Conservation (phyloP, 805 yeast genomes). For the Alloascoidea hylecoeti region DNA sequence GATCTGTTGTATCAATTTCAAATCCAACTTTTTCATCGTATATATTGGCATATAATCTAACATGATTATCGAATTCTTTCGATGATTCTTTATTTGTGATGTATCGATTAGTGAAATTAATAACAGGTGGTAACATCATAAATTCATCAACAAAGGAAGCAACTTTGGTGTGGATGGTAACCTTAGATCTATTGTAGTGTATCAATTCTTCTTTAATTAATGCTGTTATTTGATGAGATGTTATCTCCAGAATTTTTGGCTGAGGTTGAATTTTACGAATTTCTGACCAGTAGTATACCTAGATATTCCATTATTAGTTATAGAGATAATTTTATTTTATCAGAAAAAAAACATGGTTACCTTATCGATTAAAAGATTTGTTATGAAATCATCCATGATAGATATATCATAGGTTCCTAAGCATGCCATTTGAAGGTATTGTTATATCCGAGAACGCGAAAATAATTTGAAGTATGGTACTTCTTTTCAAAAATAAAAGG, state of each 20-base stretch:
- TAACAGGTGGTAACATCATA: constrained; percentile 12
- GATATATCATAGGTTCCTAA: background rate
- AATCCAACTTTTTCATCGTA: constrained; percentile 23
- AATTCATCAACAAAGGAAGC: constrained; percentile 14
- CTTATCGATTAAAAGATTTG: background rate
- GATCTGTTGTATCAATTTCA: constrained; percentile 26
- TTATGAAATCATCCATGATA: background rate
- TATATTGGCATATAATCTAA: constrained; percentile 20
- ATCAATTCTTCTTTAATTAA: too few relatives aligned
- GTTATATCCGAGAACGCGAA: too few relatives aligned
- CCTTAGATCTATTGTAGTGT: too few relatives aligned
- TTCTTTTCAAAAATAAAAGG: too few relatives aligned
- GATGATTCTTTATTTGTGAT: constrained; percentile 8
- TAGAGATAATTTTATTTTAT: too few relatives aligned
- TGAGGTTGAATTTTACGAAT: too few relatives aligned
- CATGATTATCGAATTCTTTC: constrained; percentile 23
- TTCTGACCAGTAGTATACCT: too few relatives aligned
- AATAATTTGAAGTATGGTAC: too few relatives aligned
- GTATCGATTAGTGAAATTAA: constrained; percentile 13
- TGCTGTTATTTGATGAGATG: too few relatives aligned
- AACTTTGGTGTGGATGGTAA: constrained; percentile 2
- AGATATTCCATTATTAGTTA: too few relatives aligned
- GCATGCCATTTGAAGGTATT: background rate
- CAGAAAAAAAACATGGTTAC: constrained; percentile 1
- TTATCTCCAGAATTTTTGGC: too few relatives aligned